Percentiles rank a stretch among this genome's conserved stretches.
These are phyloP conservation scores for Termitomyces bulborhizus DNA, from an alignment of 768 basidiomycete genomes.

Conservation along the genomic window DNA sequence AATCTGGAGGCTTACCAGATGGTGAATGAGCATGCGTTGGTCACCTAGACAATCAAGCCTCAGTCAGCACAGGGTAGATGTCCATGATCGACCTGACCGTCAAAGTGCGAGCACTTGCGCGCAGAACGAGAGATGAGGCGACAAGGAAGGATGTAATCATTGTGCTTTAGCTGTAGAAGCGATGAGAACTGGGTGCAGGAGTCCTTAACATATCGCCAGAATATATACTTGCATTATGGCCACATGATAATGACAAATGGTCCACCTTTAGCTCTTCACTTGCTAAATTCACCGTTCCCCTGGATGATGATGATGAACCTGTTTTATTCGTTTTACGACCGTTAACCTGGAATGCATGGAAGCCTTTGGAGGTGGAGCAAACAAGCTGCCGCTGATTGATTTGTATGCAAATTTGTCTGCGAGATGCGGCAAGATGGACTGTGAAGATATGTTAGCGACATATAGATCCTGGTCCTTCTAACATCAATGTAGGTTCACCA, in stretches of 20 bases:
- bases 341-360: too few species aligned
- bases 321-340: too few species aligned
- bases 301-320: too few species aligned
- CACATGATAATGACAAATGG: neutral
- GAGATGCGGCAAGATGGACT: neutral
- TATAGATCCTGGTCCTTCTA: neutral
- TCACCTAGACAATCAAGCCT: neutral
- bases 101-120: neutral
- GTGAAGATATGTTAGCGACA: neutral
- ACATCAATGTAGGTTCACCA: too few species aligned
- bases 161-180: neutral
- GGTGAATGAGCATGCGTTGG: neutral
- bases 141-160: neutral
- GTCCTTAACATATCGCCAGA: neutral
- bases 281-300: neutral
- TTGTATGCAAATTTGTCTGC: too few species aligned
- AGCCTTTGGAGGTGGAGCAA: neutral
- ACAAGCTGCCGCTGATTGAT: neutral
- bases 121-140: neutral
- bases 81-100: neutral
- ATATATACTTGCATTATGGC: neutral
- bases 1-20: neutral
- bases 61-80: neutral
- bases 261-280: neutral
- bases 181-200: neutral